phyloP scores from a whole-genome alignment of 805 yeast species.

The Lipomyces orientalis region DNA sequence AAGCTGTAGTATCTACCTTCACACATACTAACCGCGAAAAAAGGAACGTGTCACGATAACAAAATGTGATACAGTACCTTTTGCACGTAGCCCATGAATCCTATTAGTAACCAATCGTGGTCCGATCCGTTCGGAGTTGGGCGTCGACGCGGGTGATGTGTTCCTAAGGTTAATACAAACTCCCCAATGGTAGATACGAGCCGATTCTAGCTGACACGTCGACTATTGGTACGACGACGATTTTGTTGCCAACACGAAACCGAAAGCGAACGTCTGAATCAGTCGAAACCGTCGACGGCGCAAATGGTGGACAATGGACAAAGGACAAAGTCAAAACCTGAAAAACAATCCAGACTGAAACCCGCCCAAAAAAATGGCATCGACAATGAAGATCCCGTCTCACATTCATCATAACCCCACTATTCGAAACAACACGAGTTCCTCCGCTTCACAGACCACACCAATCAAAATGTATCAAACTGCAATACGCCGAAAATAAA shows the following conservation, averaged over 20 bases:
- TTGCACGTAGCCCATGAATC: neutral
- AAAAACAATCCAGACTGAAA: neutral
- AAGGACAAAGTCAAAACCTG: neutral
- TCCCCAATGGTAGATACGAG: neutral
- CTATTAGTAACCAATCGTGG: neutral
- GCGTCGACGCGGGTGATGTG: neutral
- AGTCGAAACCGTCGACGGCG: neutral
- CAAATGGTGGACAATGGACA: neutral
- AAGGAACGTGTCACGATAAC: neutral
- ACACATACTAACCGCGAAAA: neutral
- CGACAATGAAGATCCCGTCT: neutral
- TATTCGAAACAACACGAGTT: neutral
- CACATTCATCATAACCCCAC: neutral
- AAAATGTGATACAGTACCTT: constrained; percentile 7
- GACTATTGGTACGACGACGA: neutral
- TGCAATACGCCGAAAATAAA: neutral
- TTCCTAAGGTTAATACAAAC: neutral
- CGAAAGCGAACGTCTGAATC: neutral
- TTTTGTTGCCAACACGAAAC: neutral
- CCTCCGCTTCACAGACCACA: neutral
- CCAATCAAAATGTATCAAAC: neutral
- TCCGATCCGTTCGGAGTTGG: neutral
- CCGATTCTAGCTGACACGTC: neutral
- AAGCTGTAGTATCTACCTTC: constrained; percentile 4
- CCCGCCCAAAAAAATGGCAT: neutral